Percentiles rank a stretch among this genome's conserved stretches.
Conservation (phyloP, 2,329 filamentous ascomycete species). For the Hypoxylon sp. region DNA sequence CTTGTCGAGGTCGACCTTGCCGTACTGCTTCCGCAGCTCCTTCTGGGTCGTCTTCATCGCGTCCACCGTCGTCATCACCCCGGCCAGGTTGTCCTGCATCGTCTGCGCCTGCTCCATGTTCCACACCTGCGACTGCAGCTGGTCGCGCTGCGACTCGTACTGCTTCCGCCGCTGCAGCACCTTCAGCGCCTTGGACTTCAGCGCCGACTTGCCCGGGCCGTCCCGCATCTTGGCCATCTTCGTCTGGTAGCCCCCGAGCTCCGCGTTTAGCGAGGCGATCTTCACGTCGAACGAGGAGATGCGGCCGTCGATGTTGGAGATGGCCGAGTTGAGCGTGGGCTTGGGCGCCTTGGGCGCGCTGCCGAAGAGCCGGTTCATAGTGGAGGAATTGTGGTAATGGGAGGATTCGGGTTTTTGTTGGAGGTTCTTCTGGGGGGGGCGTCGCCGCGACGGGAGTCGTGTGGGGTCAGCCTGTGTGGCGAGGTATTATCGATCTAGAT, state of each 20-base stretch:
- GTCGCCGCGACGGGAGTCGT: neutral
- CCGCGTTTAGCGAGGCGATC: slow-evolving; percentile 89
- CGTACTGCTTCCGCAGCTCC: slow-evolving; percentile 91
- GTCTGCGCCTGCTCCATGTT: slow-evolving; percentile 99
- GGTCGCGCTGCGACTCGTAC: slow-evolving; percentile 93
- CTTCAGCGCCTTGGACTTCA: slow-evolving; percentile 95
- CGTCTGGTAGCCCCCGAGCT: slow-evolving; percentile 87
- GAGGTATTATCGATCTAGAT: neutral
- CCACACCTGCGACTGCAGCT: slow-evolving; percentile 94
- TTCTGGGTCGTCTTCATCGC: slow-evolving; percentile 98
- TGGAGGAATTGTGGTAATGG: slow-evolving; percentile 39
- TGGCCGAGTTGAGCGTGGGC: slow-evolving; percentile 80
- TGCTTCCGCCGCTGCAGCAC: slow-evolving; percentile 92
- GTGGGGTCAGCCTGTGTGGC: neutral
- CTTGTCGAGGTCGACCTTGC: slow-evolving; percentile 96
- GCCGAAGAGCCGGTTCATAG: slow-evolving; percentile 97
- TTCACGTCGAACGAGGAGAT: slow-evolving; percentile 86
- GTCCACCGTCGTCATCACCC: slow-evolving; percentile 98
- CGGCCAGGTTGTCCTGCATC: slow-evolving; percentile 99
- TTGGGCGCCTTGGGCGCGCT: slow-evolving; percentile 88
- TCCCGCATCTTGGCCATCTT: slow-evolving; percentile 94
- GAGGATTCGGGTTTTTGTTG: neutral
- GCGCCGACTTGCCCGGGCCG: slow-evolving; percentile 89
- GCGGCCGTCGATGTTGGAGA: slow-evolving; percentile 77
- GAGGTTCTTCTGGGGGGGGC: neutral